Evolutionary conservation across 2,329 filamentous ascomycete species (phyloP), one percentile per base, ranked within the genome.

Genomic region (Sclerotinia minor): DNA sequence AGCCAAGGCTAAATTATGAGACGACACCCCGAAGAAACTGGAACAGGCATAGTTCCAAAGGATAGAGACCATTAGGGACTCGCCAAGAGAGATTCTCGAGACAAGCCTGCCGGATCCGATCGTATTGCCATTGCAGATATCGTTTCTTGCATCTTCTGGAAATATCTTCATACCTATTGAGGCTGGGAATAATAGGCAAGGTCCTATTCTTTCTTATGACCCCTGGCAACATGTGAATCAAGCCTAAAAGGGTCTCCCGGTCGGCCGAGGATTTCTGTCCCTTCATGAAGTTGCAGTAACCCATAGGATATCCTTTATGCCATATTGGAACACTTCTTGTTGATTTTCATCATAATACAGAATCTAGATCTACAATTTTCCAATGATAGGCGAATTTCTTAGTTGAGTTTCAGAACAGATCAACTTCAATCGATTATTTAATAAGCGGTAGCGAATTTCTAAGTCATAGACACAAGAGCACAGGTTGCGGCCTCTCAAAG

Each of bases 1-100:
- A 73, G 82, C 86, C 73, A 89, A 87, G 80, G 84, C 85, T 38
- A 88, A 83, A 77, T 76, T 89, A 66, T 88, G 60, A 75, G 29
- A 38, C 26, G 17, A 32, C 29, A 38, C n/a, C 45, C 19, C 8
- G 35, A 9, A 9, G 13, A 52, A 41, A 50, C 17, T 24, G n/a
- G 15, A n/a, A 52, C n/a, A 26, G 54, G n/a, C 26, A 38, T 26
- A 32, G 45, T n/a, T 29, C 32, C 35, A 35, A 26, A 26, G 9
- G 15, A 41, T n/a, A 17, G 11, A 41, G 15, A 5, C 4, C 35
- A 41, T 41, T 13, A 15, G n/a, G 8, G n/a, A 61, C 8, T 26
- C 26, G 8, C 15, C 9, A 6, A 50, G 15, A 17, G 50, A 4
- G 2, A 3, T 26, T 0, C 5, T 24, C 2, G n/a, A 41, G 32